Conservation (phyloP, 345 rosid species). For the Pelargonium nanum region DNA sequence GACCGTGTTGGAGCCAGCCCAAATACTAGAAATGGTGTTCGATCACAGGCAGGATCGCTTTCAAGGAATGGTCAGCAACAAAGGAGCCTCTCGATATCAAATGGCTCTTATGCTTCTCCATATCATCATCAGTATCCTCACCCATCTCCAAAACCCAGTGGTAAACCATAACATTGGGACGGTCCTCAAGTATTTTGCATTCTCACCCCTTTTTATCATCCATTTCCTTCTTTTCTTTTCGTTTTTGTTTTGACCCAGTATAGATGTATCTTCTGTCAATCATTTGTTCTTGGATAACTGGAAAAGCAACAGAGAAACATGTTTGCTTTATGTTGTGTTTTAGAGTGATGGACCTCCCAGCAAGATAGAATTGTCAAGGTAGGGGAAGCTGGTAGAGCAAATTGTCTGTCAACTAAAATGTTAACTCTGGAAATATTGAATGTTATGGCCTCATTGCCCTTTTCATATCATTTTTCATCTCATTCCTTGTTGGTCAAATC, state of each 20-base stretch:
- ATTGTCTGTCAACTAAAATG: conserved; percentile 8
- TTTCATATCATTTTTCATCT: too few species aligned
- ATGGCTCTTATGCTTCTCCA: conserved; percentile 18
- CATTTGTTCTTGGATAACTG: conserved; percentile 24
- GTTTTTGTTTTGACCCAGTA: too few species aligned
- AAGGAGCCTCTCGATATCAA: conserved; percentile 27
- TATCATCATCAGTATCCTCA: conserved; percentile 12
- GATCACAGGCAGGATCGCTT: background rate
- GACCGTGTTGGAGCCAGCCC: conserved; percentile 1
- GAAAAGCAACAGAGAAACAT: conserved; percentile 22
- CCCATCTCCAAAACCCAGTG: conserved; percentile 20
- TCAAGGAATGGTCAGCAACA: conserved; percentile 5
- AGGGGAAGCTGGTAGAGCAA: conserved; percentile 17
- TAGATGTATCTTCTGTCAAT: conserved; percentile 25
- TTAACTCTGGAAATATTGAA: conserved; percentile 14
- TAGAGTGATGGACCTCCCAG: too few species aligned
- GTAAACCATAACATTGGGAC: conserved; percentile 11
- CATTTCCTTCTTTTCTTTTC: too few species aligned
- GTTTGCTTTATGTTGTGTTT: conserved; percentile 17
- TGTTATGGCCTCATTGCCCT: too few species aligned
- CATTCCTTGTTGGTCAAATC: too few species aligned
- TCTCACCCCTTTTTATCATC: too few species aligned
- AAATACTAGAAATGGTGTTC: conserved; percentile 9
- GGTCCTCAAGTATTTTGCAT: too few species aligned
- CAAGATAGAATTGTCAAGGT: conserved; percentile 8